A percentile compares a stretch with the other conserved stretches of the same genome.
phyloP scores from a whole-genome alignment of 1,284 basidiomycete genomes.

The Anthracocystis setariae region DNA sequence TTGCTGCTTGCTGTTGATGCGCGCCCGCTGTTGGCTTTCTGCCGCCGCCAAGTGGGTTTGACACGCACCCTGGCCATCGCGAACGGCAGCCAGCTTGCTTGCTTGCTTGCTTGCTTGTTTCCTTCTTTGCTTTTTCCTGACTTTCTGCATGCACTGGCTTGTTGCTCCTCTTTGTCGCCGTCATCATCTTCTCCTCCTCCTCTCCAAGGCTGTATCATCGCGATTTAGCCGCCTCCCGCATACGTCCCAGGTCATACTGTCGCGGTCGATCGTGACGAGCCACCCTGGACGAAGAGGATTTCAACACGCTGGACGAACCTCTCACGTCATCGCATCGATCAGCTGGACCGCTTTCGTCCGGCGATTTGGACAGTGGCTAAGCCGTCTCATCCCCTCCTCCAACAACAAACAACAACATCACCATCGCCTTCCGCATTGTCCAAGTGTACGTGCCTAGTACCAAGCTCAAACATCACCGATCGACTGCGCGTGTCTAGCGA shows the following conservation, averaged over 20 bases:
- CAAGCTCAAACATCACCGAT: too few species aligned
- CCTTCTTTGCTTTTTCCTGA: background rate
- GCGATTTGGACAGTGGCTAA: background rate
- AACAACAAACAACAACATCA: background rate
- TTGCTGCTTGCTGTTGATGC: constrained; percentile 1
- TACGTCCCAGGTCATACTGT: background rate
- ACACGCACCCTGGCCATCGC: background rate
- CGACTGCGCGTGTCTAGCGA: too few species aligned
- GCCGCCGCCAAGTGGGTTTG: constrained; percentile 1
- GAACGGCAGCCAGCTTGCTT: background rate
- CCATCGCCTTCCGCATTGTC: too few species aligned
- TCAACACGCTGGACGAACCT: background rate
- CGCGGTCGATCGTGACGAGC: background rate
- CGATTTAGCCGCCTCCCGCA: background rate
- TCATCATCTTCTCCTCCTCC: background rate
- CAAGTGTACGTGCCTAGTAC: too few species aligned
- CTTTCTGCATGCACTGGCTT: background rate
- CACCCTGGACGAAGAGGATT: background rate
- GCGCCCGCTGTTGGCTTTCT: background rate
- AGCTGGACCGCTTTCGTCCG: constrained; percentile 3
- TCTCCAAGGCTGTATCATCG: background rate
- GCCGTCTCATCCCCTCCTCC: background rate
- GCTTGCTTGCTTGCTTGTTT: background rate
- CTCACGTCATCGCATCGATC: constrained; percentile 1
- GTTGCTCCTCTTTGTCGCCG: background rate